phyloP scores from a whole-genome alignment of 163 green algal species.

The Chlamydomonas reinhardtii region DNA sequence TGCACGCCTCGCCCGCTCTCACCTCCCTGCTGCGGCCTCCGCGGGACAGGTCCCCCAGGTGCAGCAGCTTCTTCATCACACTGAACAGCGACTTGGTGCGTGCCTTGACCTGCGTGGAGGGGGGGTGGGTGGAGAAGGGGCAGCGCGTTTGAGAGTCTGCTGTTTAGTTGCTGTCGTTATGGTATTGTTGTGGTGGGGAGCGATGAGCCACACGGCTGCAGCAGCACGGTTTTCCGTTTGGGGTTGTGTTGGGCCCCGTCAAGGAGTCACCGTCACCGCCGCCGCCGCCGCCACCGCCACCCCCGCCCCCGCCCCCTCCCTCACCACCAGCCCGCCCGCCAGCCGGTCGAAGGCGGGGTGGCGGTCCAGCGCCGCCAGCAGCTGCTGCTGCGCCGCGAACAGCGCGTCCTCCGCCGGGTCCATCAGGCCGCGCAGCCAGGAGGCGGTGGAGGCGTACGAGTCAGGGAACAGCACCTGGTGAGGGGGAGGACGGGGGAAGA shows the following conservation, averaged over 20 bases:
- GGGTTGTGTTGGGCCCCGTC: no score
- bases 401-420: constrained; percentile 68
- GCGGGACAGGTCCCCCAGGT: constrained; percentile 70
- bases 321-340: constrained; percentile 51
- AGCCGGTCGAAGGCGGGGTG: constrained; percentile 57
- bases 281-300: no score
- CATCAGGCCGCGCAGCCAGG: constrained; percentile 70
- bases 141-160: no score
- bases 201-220: no score
- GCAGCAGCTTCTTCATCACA: constrained; percentile 92
- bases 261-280: no score
- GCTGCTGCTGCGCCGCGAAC: constrained; percentile 52
- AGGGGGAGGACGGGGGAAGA: neutral
- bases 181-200: no score
- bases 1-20: neutral
- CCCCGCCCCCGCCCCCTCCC: no score
- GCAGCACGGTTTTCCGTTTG: no score
- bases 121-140: no score
- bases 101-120: constrained; percentile 53
- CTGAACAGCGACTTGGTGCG: constrained; percentile 86
- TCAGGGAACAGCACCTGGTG: constrained; percentile 64
- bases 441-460: constrained; percentile 73
- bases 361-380: constrained; percentile 64
- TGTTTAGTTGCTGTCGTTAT: no score
- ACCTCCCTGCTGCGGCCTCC: constrained; percentile 30